These are phyloP conservation scores for Irpex rosettiformis DNA, from an alignment of 1,284 basidiomycete genomes.

Conservation along the genomic window DNA sequence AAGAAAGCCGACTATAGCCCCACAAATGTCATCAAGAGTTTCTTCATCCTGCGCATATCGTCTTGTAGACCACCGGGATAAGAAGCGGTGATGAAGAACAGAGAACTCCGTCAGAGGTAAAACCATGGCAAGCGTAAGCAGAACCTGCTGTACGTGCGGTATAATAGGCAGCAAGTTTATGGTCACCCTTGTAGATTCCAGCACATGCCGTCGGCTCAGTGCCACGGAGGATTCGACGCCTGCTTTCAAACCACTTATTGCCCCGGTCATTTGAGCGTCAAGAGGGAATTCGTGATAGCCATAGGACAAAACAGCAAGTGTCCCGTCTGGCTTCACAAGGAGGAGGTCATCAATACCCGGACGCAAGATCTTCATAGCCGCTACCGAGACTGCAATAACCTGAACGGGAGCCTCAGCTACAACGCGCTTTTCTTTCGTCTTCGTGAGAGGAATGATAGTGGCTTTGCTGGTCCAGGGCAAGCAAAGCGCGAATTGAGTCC, in stretches of 20 bases:
- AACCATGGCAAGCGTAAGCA: slow-evolving; percentile 59
- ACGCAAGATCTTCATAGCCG: slow-evolving; percentile 62
- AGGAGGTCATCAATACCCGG: slow-evolving; percentile 64
- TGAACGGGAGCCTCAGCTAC: slow-evolving; percentile 37
- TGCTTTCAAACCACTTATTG: slow-evolving; percentile 21
- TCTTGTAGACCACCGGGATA: slow-evolving; percentile 50
- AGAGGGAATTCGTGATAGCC: slow-evolving; percentile 49
- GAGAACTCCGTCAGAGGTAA: slow-evolving; percentile 55
- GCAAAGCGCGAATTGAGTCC: slow-evolving; percentile 56
- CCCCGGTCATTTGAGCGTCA: slow-evolving; percentile 14
- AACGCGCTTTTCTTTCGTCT: slow-evolving; percentile 38
- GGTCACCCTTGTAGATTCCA: slow-evolving; percentile 18
- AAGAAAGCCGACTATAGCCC: slow-evolving; percentile 50
- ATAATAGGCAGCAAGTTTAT: slow-evolving; percentile 27
- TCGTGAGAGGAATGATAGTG: slow-evolving; percentile 45
- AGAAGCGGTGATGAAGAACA: slow-evolving; percentile 51
- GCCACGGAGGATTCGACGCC: slow-evolving; percentile 25
- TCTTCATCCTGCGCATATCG: slow-evolving; percentile 40
- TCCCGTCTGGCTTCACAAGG: slow-evolving; percentile 51
- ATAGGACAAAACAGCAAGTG: slow-evolving; percentile 56
- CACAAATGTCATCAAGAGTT: slow-evolving; percentile 55
- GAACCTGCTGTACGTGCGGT: slow-evolving; percentile 50
- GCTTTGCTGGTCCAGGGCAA: slow-evolving; percentile 46
- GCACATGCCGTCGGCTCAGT: slow-evolving; percentile 20
- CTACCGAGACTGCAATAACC: slow-evolving; percentile 48